Evolutionary conservation across 768 basidiomycete genomes (phyloP), one percentile per base, ranked within the genome.

Genomic region (Cyclocybe cylindracea): DNA sequence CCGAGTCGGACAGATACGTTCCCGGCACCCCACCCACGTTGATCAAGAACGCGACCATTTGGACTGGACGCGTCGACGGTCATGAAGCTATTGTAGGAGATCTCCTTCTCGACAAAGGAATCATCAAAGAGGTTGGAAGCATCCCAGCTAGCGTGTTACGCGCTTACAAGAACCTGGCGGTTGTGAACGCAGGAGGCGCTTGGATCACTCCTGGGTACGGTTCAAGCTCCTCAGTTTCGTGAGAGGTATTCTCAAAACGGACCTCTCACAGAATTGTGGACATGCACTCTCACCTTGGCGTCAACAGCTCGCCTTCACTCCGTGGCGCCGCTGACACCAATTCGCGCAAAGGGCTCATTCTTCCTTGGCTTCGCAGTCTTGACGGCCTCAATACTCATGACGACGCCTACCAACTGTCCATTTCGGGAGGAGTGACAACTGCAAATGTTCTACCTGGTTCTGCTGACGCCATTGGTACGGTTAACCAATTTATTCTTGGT

Each of bases 331-430:
- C 56, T 16, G 88, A 89, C 55, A 74, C 71, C 11, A 87, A 87
- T 60, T 85, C 84, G 10, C 36, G 62, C 39, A 74, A 74, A 29
- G 76, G 75, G 1, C 65, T 74, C 2, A 65, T 70, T 13, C 60
- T 72, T 43, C 78, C 78, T 8, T 86, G 83, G 83, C 73, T 91
- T 41, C 78, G 89, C 10, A 80, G 82, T 36, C 65, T 91, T 8
- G 89, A 93, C 56, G 86, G 80, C 3, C 70, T 91, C 46, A 91
- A 91, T 60, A 89, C 87, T 0, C 88, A 87, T 57, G 89, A 91
- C 63, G 79, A 82, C 2, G 79, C 87, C 0, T 89, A 84, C 67
- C 66, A 64, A 14, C 73, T 87, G 1, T 79, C 84, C 34, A 78
- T 87, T 47, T 73, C 89, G 0, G 89, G 90, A 7, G 91, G 91